Evolutionary conservation across 768 basidiomycete genomes (phyloP), one percentile per base, ranked within the genome.

Genomic region (Boletus sp.): DNA sequence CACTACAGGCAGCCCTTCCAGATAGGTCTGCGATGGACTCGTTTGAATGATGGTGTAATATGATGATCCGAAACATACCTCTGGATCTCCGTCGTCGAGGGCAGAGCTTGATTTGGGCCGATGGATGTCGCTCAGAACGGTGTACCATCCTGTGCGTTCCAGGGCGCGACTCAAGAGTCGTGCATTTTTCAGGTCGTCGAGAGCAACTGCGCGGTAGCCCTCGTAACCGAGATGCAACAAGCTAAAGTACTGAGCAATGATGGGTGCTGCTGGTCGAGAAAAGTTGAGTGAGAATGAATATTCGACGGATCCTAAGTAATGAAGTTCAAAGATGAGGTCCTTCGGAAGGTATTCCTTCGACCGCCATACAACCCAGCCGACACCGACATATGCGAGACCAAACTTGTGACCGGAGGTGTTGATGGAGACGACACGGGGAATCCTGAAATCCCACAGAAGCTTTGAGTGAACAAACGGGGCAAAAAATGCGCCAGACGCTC

Each of bases 261-360:
- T 80, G 5, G 83, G 83, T 46, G 81, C 80, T 35, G 82, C 81
- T 14, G 83, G 79, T 15, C 82, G 79, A 45, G 81, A 83, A 67
- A 82, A 83, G 70, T 83, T 82, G 53, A 82, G 72, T 19, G 82
- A 83, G 70, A 84, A 87, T 1, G 87, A 87, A 68, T 93, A 94
- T 68, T 96, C 90, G 53, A 79, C 75, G 35, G 67, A 76, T 41
- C 76, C 76, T 30, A 75, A 72, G 69, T 77, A 81, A 66, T 82
- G 75, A 23, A 79, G 71, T 65, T 79, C 85, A 54, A 87, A 87
- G 59, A 87, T 83, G 57, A 87, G 79, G 57, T 87, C 86, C 63
- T 85, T 84, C 5, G 84, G 86, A 29, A 87, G 76, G 64, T 70
- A 74, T 47, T 77, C 65, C 61, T 79, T 76, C 47, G 78, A 74